Conservation (phyloP, 169 alveolate genomes). For the Babesia ovata region DNA sequence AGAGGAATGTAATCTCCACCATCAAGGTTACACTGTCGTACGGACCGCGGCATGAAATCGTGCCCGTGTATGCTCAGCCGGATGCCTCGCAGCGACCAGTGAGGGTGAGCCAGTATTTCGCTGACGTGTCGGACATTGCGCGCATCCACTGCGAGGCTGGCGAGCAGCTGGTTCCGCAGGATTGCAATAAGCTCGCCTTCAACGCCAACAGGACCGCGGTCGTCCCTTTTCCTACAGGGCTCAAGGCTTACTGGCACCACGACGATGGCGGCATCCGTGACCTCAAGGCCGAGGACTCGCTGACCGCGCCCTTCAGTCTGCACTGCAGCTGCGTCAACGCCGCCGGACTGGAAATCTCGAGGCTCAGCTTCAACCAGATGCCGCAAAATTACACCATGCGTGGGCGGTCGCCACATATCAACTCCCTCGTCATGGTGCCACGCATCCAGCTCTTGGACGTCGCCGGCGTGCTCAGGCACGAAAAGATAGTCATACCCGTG, state of each 20-base stretch:
- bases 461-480: neutral
- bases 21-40: too few species aligned
- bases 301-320: neutral
- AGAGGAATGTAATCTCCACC: too few species aligned
- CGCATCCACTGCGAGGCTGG: neutral
- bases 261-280: neutral
- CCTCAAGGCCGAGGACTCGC: neutral
- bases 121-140: neutral
- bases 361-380: neutral
- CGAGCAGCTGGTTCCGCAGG: neutral
- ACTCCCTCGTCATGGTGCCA: neutral
- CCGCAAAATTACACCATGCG: neutral
- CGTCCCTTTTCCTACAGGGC: neutral
- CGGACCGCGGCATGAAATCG: too few species aligned
- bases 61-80: too few species aligned
- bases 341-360: neutral
- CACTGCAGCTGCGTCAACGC: constrained; percentile 13
- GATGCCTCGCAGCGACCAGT: too few species aligned
- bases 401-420: neutral
- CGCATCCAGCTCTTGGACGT: neutral
- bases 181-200: neutral
- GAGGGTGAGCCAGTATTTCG: neutral
- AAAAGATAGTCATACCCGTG: neutral
- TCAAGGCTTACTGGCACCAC: neutral
- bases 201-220: neutral